Percentiles rank a stretch among this genome's conserved stretches.
Conservation (phyloP, 2,329 filamentous ascomycete species). For the Sporothrix euskadiensis region DNA sequence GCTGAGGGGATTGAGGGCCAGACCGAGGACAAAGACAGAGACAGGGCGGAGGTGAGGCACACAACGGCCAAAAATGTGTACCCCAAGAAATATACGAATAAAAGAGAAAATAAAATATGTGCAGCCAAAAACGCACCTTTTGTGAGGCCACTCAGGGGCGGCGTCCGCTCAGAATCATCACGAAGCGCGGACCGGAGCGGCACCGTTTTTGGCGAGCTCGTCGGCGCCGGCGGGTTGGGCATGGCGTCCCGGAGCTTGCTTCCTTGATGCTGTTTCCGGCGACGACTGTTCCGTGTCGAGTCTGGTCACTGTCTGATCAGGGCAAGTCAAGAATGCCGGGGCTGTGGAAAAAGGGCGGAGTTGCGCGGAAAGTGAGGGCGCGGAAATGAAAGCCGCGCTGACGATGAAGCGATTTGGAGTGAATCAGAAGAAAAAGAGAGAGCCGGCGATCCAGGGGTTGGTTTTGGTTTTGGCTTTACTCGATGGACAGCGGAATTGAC, state of each 20-base stretch:
- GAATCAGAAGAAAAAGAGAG: background rate
- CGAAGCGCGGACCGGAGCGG: slow-evolving; percentile 47
- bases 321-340: background rate
- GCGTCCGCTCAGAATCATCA: slow-evolving; percentile 33
- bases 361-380: background rate
- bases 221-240: slow-evolving; percentile 23
- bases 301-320: background rate
- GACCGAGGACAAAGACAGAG: slow-evolving; percentile 7
- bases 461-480: background rate
- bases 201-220: slow-evolving; percentile 30
- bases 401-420: background rate
- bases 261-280: background rate
- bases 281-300: background rate
- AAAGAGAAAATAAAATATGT: background rate
- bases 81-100: background rate
- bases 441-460: background rate
- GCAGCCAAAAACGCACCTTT: slow-evolving; percentile 29
- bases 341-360: background rate
- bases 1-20: background rate
- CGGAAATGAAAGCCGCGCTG: slow-evolving; percentile 12
- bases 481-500: background rate
- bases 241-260: slow-evolving; percentile 21
- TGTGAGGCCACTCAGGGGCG: slow-evolving; percentile 25
- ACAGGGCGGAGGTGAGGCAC: background rate
- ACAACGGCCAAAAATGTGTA: background rate